phyloP scores from a whole-genome alignment of 352 stramenopile species.

The Globisporangium sylvaticum region DNA sequence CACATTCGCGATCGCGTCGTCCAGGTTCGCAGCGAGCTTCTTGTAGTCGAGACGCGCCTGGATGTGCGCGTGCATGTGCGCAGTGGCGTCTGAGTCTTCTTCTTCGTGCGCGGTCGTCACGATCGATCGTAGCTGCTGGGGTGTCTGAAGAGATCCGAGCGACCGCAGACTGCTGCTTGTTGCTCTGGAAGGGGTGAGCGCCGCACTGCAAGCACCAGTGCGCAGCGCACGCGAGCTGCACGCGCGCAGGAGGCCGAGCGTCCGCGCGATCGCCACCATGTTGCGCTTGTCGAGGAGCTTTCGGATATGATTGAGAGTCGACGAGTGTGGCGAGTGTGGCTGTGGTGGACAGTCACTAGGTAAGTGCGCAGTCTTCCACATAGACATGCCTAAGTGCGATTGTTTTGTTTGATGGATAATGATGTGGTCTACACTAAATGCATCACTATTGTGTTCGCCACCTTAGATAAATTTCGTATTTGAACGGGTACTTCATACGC shows the following conservation, averaged over 20 bases:
- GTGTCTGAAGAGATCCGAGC: not conserved
- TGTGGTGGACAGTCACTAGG: not conserved
- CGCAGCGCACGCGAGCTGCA: slow-evolving; percentile 1
- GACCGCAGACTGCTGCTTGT: not conserved
- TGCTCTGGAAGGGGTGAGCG: not conserved
- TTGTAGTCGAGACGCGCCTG: slow-evolving; percentile 78
- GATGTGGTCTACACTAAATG: not conserved
- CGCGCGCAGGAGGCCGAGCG: slow-evolving; percentile 1
- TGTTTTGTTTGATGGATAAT: not conserved
- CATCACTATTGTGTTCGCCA: not conserved
- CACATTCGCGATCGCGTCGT: slow-evolving; percentile 50
- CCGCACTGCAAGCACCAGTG: not conserved
- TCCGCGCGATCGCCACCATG: slow-evolving; percentile 11
- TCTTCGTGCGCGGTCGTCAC: slow-evolving; percentile 22
- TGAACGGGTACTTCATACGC: not conserved
- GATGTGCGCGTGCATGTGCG: slow-evolving; percentile 51
- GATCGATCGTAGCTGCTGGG: slow-evolving; percentile 17
- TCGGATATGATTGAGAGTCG: not conserved
- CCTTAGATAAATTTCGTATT: not conserved
- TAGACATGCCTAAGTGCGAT: not conserved
- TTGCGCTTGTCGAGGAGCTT: slow-evolving; percentile 11
- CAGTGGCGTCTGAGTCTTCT: slow-evolving; percentile 22
- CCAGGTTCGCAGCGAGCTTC: slow-evolving; percentile 55
- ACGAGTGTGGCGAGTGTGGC: not conserved
- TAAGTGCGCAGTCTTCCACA: not conserved